Percentiles rank a stretch among this genome's conserved stretches.
phyloP scores from a whole-genome alignment of 2,329 filamentous ascomycete species.

The Coniochaeta prunicola region DNA sequence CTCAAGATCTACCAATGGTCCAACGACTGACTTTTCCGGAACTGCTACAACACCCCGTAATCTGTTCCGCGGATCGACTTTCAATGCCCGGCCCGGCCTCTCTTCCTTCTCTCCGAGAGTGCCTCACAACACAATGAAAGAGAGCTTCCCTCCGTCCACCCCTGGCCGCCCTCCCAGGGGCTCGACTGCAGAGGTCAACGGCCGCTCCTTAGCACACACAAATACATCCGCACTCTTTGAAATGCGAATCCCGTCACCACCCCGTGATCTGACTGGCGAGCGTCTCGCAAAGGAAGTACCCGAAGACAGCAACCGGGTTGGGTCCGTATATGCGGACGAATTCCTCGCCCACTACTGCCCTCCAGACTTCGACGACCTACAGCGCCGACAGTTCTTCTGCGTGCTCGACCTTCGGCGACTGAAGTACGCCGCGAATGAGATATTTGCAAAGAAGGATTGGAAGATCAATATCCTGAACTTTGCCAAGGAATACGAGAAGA shows the following conservation, averaged over 20 bases:
- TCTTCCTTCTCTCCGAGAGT: conserved; percentile 37
- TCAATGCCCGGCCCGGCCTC: conserved; percentile 17
- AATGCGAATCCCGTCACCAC: conserved; percentile 52
- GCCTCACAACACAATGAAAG: conserved; percentile 36
- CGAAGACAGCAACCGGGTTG: conserved; percentile 40
- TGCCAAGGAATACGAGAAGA: conserved; percentile 59
- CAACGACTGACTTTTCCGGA: conserved; percentile 18
- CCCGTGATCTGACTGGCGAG: conserved; percentile 48
- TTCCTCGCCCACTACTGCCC: conserved; percentile 51
- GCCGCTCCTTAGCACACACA: conserved; percentile 40
- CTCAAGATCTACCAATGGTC: conserved; percentile 5
- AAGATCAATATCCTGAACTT: conserved; percentile 56
- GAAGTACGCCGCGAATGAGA: conserved; percentile 55
- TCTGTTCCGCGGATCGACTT: conserved; percentile 22
- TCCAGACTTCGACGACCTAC: conserved; percentile 48
- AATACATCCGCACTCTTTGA: conserved; percentile 45
- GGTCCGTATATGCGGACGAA: conserved; percentile 54
- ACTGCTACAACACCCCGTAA: conserved; percentile 22
- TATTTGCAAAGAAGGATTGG: conserved; percentile 55
- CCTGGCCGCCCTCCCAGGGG: conserved; percentile 36
- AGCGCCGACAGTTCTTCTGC: conserved; percentile 56
- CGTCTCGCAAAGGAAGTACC: conserved; percentile 46
- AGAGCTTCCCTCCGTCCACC: conserved; percentile 38
- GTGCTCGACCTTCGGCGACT: conserved; percentile 54
- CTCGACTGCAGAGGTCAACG: conserved; percentile 37